Evolutionary conservation across 495 filamentous ascomycete species (phyloP), one percentile per base, ranked within the genome.

Genomic region (Alectoria sarmentosa): DNA sequence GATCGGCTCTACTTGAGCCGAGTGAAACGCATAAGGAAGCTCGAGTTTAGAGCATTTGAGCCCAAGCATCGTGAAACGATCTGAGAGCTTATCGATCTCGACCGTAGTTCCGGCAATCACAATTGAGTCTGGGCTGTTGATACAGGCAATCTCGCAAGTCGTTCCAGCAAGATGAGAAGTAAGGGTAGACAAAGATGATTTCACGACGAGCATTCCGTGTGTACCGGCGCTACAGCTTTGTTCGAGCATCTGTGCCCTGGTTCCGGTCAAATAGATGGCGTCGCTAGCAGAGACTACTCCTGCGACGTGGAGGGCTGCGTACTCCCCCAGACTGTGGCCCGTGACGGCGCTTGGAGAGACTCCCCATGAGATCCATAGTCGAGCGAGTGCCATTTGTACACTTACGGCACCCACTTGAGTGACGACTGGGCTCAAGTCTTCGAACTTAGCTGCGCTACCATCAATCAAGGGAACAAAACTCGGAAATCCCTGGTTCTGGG

Each of bases 11-110:
- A 93, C 83, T 67, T 93, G 90, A 2, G 83, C 77, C 8, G 90
- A 90, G 73, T 94, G 90, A 78, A 91, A 93, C 14, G 88, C 90
- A 61, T 86, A 92, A 41, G 88, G 86, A 19, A 93, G 82, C 37
- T 84, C 80, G 6, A 94, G 46, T 49, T n/a, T 48, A 0, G 21
- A 14, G n/a, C 37, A 36, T 19, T 65, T 26, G 2, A 55, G 21
- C 32, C 3, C 23, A 34, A 62, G 36, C n/a, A n/a, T n/a, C n/a
- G n/a, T n/a, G n/a, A n/a, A n/a, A n/a, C n/a, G n/a, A n/a, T n/a
- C n/a, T n/a, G n/a, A n/a, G 28, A 73, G 55, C 39, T 15, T 34
- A 5, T 52, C 34, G 7, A 58, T 21, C 4, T 65, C 23, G 19
- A 23, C 17, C 10, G 26, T 9, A 26, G 66, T 36, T 11, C 74